phyloP scores from a whole-genome alignment of 306 rosid species.

The Trichosanthes truncata region DNA sequence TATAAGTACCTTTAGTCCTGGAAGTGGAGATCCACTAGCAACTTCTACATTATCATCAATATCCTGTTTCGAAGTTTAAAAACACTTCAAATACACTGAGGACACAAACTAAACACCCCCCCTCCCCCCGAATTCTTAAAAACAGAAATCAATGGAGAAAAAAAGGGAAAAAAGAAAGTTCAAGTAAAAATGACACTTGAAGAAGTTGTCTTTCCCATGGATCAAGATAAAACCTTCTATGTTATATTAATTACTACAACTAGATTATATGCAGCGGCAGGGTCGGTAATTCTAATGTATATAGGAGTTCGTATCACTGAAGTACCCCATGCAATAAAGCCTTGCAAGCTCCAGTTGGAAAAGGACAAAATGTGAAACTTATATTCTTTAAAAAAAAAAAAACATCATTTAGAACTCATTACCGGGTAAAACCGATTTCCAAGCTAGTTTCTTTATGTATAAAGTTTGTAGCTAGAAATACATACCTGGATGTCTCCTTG shows the following conservation, averaged over 20 bases:
- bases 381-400: not conserved
- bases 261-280: not conserved
- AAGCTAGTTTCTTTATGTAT: not conserved
- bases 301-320: not conserved
- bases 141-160: not conserved
- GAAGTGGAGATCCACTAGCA: conserved; percentile 95
- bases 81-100: conserved; percentile 24
- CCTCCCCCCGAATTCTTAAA: too few relatives aligned
- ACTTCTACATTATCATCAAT: conserved; percentile 55
- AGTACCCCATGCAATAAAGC: not conserved
- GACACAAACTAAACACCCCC: too few relatives aligned
- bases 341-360: not conserved
- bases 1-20: conserved; percentile 94
- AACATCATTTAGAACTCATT: not conserved
- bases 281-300: not conserved
- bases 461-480: not conserved
- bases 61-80: conserved; percentile 37
- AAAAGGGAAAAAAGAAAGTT: not conserved
- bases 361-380: not conserved
- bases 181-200: not conserved
- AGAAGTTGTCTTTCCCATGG: not conserved
- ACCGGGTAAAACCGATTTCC: not conserved
- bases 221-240: not conserved
- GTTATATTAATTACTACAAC: not conserved
- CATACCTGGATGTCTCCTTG: conserved; percentile 44